Base-by-base conservation (phyloP, 2,329 filamentous ascomycete genomes). In the Sporothrix pseudoabietina region DNA sequence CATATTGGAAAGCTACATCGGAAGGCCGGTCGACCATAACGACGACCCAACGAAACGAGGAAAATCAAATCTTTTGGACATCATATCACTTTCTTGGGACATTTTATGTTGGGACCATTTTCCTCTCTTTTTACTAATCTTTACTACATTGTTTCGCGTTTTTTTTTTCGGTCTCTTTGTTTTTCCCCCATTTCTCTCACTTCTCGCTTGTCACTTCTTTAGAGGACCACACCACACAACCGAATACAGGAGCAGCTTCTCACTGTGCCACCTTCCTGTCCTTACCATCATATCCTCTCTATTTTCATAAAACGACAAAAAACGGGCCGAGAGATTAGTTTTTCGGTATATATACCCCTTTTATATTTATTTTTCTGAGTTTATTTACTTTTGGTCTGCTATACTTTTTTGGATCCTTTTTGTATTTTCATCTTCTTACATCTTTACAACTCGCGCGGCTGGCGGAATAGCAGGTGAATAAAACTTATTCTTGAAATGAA, bases 281-380 rank as follows among this genome's bases (percentile, higher is more conserved):
- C 22, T 66, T 63, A 39, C 39, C 39, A 47, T 49, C 44, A 19
- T 49, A 49, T 49, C 7, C 8, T 49, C 41, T 68, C 10, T 10
- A 35, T 32, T 68, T 52, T 68, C 63, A 49, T 26, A 16, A 49
- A 49, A 49, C 44, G 44, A 49, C 44, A 49, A 49, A 49, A 47
- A 49, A 49, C 26, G 35, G 54, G 49, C 66, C 32, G 47, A 41
- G 44, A 69, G 39, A 39, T 6, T 16, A 22, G 4, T 54, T 69
- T 69, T 69, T 55, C 12, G 49, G 66, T 55, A 35, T 71, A 69
- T 69, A 71, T 71, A 71, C 69, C 69, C 68, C 61, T 22, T 66
- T 49, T 26, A 26, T 65, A 44, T 65, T 9, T 57, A 32, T 69
- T 69, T 30, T 69, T 69, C 26, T 35, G 30, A 26, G 26, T 35